phyloP scores from a whole-genome alignment of 768 basidiomycete species.

The Daedaleopsis nitida region DNA sequence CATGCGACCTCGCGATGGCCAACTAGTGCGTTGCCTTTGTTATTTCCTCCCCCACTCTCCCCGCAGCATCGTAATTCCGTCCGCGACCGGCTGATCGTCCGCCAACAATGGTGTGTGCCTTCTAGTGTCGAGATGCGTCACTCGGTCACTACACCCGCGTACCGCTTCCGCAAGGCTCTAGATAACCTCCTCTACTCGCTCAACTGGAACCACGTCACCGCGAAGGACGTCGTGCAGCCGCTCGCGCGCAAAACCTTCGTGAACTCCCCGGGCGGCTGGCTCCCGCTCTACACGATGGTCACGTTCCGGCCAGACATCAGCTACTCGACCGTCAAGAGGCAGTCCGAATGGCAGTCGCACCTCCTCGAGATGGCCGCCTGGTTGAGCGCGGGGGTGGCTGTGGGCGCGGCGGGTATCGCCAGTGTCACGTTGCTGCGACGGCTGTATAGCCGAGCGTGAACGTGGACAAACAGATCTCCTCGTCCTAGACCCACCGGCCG shows the following conservation, averaged over 20 bases:
- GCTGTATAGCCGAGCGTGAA: slow-evolving; percentile 21
- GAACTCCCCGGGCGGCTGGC: slow-evolving; percentile 72
- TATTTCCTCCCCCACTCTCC: slow-evolving; percentile 20
- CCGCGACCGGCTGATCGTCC: neutral
- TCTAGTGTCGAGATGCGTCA: slow-evolving; percentile 92
- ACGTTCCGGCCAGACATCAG: slow-evolving; percentile 96
- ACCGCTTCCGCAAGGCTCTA: slow-evolving; percentile 76
- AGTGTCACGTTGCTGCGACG: slow-evolving; percentile 33
- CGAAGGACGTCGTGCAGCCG: slow-evolving; percentile 46
- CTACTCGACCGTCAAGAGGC: slow-evolving; percentile 78
- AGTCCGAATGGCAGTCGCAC: slow-evolving; percentile 67
- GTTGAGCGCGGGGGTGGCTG: slow-evolving; percentile 46
- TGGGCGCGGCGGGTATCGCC: slow-evolving; percentile 44
- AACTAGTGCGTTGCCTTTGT: slow-evolving; percentile 86
- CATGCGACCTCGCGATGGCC: slow-evolving; percentile 89
- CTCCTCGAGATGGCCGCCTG: slow-evolving; percentile 57
- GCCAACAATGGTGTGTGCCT: neutral
- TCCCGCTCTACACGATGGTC: slow-evolving; percentile 95
- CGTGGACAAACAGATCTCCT: neutral
- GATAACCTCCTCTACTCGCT: slow-evolving; percentile 75
- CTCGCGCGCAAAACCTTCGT: slow-evolving; percentile 29
- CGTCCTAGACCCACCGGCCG: no score
- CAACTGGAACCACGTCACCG: slow-evolving; percentile 51
- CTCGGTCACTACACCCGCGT: slow-evolving; percentile 79
- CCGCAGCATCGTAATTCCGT: neutral